phyloP scores from a whole-genome alignment of 192 early-diverging fungal species.

The Funneliformis mosseae region DNA sequence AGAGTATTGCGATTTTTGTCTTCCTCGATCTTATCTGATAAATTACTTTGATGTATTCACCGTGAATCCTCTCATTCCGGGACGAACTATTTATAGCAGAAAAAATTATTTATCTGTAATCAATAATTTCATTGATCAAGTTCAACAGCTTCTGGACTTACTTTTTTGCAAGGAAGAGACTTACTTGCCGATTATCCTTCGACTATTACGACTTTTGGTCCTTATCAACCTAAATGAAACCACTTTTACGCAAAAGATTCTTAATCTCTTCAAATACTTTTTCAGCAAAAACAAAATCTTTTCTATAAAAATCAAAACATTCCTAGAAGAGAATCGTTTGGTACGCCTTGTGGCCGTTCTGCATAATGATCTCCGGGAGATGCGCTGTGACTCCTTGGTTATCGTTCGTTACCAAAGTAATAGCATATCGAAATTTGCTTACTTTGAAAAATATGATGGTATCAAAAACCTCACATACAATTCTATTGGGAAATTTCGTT shows the following conservation, averaged over 20 bases:
- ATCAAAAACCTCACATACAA: constrained; percentile 1
- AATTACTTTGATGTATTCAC: constrained; percentile 13
- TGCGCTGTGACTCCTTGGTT: constrained; percentile 10
- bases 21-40: neutral
- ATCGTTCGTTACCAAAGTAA: neutral
- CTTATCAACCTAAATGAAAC: constrained; percentile 11
- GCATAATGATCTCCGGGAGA: neutral
- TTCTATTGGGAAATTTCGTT: constrained; percentile 17
- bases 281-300: no score
- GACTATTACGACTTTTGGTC: neutral
- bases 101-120: neutral
- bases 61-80: neutral
- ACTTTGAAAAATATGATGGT: neutral
- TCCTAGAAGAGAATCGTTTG: neutral
- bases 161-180: neutral
- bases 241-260: neutral
- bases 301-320: neutral
- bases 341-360: neutral
- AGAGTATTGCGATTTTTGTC: neutral
- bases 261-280: neutral
- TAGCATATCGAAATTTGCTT: neutral
- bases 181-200: neutral
- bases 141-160: neutral
- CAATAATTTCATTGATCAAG: neutral
- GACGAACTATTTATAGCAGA: neutral